Evolutionary conservation across 2,329 filamentous ascomycete species (phyloP), one percentile per base, ranked within the genome.

Genomic region (Pyrenophora graminea): DNA sequence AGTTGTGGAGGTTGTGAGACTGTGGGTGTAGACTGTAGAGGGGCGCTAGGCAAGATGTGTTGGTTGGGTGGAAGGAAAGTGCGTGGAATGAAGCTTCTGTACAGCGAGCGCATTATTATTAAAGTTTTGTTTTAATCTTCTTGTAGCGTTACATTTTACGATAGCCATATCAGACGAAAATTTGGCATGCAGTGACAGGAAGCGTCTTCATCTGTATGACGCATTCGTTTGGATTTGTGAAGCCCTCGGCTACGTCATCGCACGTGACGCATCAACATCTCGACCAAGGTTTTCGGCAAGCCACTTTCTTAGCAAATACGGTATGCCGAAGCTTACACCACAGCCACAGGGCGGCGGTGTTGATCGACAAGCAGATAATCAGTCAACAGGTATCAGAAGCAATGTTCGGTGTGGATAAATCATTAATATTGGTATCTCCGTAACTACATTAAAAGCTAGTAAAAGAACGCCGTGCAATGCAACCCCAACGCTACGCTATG

Each of bases 381-480:
- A 25, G 9, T 19, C 27, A 25, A 25, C 6, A 7, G 9, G 39
- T 13, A 21, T n/a, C 8, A 33, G 30, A 1, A 18, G 3, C 23
- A 10, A 25, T 10, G 4, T 39, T 15, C 39, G 33, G 48, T 48
- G 13, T 25, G 27, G 40, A 34, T 41, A 48, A 34, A 32, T 54
- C 36, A 58, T 64, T 54, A 59, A 49, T 31, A 61, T 37, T 59
- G 51, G 45, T 56, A 61, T 57, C 47, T 42, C 21, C 37, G 32
- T 42, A 44, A 49, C 25, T 31, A 45, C 39, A 21, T 10, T 48
- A 33, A 54, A 48, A 48, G 44, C 37, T 18, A 45, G 37, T 13
- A 30, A 40, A 43, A 45, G 52, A 56, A 66, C 58, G 55, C 50
- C 57, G 51, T 53, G 53, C 59, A 60, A 61, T 59, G 57, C 61